phyloP scores from a whole-genome alignment of 805 yeast species.

The Starmerella sp. region DNA sequence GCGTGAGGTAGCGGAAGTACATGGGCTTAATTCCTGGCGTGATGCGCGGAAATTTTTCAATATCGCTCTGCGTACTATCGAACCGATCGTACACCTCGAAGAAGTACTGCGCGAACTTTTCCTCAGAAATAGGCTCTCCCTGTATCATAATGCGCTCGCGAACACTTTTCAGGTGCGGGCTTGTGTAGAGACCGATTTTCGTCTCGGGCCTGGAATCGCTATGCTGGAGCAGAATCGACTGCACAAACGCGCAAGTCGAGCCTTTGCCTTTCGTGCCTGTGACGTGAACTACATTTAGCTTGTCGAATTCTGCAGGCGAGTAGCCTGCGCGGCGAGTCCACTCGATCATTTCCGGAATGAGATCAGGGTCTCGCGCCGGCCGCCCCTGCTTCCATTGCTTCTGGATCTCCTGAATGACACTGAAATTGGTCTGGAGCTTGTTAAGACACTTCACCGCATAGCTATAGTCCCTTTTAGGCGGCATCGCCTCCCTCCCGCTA shows the following conservation, averaged over 20 bases:
- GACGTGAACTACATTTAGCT: slow-evolving; percentile 71
- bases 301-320: slow-evolving; percentile 53
- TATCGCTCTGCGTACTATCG: slow-evolving; percentile 45
- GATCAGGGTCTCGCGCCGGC: slow-evolving; percentile 44
- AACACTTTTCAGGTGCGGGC: slow-evolving; percentile 90
- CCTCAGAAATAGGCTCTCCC: slow-evolving; percentile 75
- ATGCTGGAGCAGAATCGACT: slow-evolving; percentile 65
- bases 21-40: slow-evolving; percentile 69
- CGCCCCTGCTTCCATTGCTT: slow-evolving; percentile 42
- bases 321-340: slow-evolving; percentile 67
- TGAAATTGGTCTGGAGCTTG: slow-evolving; percentile 80
- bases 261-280: slow-evolving; percentile 99
- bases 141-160: slow-evolving; percentile 82
- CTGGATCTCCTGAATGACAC: slow-evolving; percentile 73
- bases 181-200: slow-evolving; percentile 85
- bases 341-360: slow-evolving; percentile 77
- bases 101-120: slow-evolving; percentile 73
- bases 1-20: slow-evolving; percentile 81
- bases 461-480: slow-evolving; percentile 23
- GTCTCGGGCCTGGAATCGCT: slow-evolving; percentile 18
- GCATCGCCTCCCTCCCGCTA: not conserved
- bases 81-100: slow-evolving; percentile 89
- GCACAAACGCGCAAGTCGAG: slow-evolving; percentile 89
- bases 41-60: slow-evolving; percentile 58
- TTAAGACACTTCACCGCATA: slow-evolving; percentile 83